Percentiles rank a stretch among this genome's conserved stretches.
Conservation (phyloP, 1,284 basidiomycete genomes). For the Pterulicium gracile region DNA sequence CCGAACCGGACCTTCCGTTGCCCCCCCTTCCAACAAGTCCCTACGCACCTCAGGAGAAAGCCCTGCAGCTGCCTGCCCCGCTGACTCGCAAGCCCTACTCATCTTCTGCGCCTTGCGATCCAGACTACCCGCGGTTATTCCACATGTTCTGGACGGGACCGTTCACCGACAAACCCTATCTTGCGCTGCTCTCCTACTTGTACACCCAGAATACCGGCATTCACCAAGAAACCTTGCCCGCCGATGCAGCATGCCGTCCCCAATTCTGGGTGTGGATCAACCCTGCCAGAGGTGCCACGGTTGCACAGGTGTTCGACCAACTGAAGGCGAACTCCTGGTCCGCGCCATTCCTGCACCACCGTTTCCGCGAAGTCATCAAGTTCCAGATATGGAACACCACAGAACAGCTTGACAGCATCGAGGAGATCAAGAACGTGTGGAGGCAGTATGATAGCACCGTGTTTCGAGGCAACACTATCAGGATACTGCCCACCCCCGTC, state of each 20-base stretch:
- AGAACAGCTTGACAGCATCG: slow-evolving; percentile 45
- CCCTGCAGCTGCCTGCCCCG: slow-evolving; percentile 8
- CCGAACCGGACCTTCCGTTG: slow-evolving; percentile 28
- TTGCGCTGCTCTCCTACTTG: slow-evolving; percentile 1
- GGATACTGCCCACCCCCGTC: neutral
- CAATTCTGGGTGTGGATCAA: slow-evolving; percentile 57
- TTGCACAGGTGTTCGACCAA: slow-evolving; percentile 36
- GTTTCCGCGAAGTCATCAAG: slow-evolving; percentile 42
- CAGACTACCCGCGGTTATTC: slow-evolving; percentile 41
- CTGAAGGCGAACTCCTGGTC: slow-evolving; percentile 42
- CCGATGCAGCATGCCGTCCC: slow-evolving; percentile 28
- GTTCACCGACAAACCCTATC: slow-evolving; percentile 4
- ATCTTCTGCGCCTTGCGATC: slow-evolving; percentile 53
- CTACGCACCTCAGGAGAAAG: slow-evolving; percentile 25
- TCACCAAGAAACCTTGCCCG: slow-evolving; percentile 18
- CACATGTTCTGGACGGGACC: slow-evolving; percentile 5
- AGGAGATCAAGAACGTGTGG: slow-evolving; percentile 67
- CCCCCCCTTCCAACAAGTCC: slow-evolving; percentile 14
- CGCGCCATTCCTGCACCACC: slow-evolving; percentile 40
- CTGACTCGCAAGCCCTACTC: slow-evolving; percentile 31
- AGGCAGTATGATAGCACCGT: slow-evolving; percentile 41
- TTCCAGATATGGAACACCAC: slow-evolving; percentile 56
- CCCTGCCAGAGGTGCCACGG: slow-evolving; percentile 34
- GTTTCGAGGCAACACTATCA: slow-evolving; percentile 44
- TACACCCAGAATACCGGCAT: slow-evolving; percentile 40